Evolutionary conservation across 345 rosid genomes (phyloP).

Genomic region (Camelina laxa): DNA sequence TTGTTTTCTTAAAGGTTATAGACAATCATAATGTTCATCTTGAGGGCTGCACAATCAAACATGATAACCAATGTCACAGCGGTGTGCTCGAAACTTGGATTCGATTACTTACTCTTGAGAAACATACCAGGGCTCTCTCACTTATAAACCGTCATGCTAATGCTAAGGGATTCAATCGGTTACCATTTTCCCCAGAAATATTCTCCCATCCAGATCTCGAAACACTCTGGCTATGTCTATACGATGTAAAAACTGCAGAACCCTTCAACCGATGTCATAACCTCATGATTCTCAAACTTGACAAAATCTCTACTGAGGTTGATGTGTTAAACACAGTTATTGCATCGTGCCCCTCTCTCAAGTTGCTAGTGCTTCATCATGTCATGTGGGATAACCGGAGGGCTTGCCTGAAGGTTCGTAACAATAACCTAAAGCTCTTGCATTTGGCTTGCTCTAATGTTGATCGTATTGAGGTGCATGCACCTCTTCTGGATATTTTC

Average conservation of each 20-base stretch:
- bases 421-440: conserved; percentile 20
- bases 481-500: conserved; percentile 21
- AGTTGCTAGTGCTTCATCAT: neutral
- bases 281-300: conserved; percentile 4
- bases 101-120: neutral
- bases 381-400: neutral
- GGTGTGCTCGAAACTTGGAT: conserved; percentile 20
- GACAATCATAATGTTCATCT: conserved; percentile 14
- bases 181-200: neutral
- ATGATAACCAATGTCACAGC: neutral
- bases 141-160: neutral
- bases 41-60: neutral
- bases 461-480: neutral
- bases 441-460: neutral
- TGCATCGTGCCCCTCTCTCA: conserved; percentile 26
- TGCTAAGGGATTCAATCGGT: neutral
- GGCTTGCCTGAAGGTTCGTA: conserved; percentile 14
- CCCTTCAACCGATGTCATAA: conserved; percentile 10
- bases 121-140: conserved; percentile 1
- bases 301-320: neutral
- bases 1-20: conserved; percentile 25
- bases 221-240: neutral
- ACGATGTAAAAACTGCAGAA: neutral
- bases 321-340: conserved; percentile 16
- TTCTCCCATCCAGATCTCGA: conserved; percentile 8